Conservation (phyloP, 371 early-diverging fungal species). For the Mortierella sp. region DNA sequence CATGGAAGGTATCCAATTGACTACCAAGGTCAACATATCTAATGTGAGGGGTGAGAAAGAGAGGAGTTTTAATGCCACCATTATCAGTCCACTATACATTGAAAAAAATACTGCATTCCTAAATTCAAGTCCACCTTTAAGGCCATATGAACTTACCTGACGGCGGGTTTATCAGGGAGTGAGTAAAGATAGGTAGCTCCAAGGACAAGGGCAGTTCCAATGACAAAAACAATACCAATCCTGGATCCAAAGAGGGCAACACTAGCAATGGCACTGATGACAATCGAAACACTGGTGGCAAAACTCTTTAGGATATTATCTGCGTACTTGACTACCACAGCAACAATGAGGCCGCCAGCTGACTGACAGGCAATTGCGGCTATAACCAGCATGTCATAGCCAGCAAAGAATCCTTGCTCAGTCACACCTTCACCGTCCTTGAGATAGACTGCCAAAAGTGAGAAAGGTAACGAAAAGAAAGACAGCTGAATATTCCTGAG, state of each 20-base stretch:
- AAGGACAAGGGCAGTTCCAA: constrained; percentile 84
- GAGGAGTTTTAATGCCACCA: not conserved
- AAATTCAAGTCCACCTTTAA: not conserved
- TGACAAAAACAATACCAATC: constrained; percentile 76
- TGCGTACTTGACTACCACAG: constrained; percentile 95
- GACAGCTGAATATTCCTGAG: constrained; percentile 92
- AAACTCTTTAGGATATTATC: constrained; percentile 97
- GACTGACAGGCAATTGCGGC: constrained; percentile 90
- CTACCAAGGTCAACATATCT: constrained; percentile 57
- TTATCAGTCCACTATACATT: too few relatives aligned
- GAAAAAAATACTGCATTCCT: not conserved
- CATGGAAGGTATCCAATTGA: constrained; percentile 56
- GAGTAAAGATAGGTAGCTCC: constrained; percentile 87
- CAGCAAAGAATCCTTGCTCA: constrained; percentile 89
- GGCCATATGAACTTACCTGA: constrained; percentile 37
- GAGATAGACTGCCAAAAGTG: constrained; percentile 72
- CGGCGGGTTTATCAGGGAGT: constrained; percentile 57
- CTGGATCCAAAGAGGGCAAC: constrained; percentile 82
- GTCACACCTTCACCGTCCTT: constrained; percentile 84
- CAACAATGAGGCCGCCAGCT: constrained; percentile 93
- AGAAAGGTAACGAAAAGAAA: constrained; percentile 77
- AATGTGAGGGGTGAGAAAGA: not conserved
- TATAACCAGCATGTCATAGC: constrained; percentile 84
- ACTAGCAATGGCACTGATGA: constrained; percentile 83
- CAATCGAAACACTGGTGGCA: constrained; percentile 95